A percentile compares a stretch with the other conserved stretches of the same genome.
Conservation (phyloP, 768 basidiomycete genomes). For the Panus rudis region DNA sequence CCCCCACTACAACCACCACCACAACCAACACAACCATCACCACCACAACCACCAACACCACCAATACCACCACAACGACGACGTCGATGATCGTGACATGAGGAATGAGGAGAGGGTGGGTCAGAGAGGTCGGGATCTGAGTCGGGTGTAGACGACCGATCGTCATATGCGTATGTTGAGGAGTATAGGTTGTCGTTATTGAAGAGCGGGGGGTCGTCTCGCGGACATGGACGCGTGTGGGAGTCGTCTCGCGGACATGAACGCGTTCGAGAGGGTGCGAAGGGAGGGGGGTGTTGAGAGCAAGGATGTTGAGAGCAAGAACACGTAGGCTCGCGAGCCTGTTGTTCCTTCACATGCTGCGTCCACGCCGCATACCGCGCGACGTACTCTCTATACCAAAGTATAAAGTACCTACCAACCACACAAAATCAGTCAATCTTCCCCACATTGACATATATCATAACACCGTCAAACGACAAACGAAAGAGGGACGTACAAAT, state of each 20-base stretch:
- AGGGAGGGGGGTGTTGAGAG: conserved; percentile 1
- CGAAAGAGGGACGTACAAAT: conserved; percentile 45
- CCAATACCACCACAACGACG: no score
- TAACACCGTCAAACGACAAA: no score
- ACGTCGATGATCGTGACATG: neutral
- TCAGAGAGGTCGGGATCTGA: conserved; percentile 10
- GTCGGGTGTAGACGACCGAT: conserved; percentile 1
- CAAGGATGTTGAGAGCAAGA: neutral
- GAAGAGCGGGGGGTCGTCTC: no score
- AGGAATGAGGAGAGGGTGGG: conserved; percentile 5
- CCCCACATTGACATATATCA: no score
- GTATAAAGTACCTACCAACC: conserved; percentile 57
- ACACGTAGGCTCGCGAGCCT: no score
- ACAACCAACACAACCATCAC: no score
- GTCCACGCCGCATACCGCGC: conserved; percentile 37
- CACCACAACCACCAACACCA: no score
- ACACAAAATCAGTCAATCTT: conserved; percentile 11
- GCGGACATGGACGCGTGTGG: no score
- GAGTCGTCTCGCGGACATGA: neutral
- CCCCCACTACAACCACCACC: no score
- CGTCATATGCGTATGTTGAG: no score
- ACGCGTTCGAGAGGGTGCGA: neutral
- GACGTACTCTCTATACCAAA: conserved; percentile 76
- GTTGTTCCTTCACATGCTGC: conserved; percentile 1
- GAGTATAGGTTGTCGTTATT: no score